Evolutionary conservation across 106 monocot genomes (phyloP).

Genomic region (Posidonia australis): DNA sequence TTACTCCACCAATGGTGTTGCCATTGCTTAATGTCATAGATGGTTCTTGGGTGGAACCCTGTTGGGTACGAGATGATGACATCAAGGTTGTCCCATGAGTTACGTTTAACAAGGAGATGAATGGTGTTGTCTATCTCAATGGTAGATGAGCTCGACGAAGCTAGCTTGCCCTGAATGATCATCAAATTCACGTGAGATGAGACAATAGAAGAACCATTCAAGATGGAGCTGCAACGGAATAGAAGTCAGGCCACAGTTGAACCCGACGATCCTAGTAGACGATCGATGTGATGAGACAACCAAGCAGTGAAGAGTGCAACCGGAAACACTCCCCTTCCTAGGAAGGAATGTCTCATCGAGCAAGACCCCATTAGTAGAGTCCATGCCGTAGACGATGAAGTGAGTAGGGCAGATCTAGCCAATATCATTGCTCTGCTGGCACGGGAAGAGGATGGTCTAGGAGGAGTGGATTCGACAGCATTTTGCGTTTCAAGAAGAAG

Average conservation of each 20-base stretch:
- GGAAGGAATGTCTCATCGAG: constrained; percentile 39
- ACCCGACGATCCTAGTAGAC: constrained; percentile 53
- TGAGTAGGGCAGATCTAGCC: constrained; percentile 53
- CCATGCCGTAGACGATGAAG: constrained; percentile 56
- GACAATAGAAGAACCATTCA: constrained; percentile 67
- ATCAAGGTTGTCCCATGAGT: too few relatives aligned
- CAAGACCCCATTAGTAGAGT: constrained; percentile 71
- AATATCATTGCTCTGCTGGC: constrained; percentile 13
- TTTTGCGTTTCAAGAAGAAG: constrained; percentile 32
- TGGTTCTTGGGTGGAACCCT: too few relatives aligned
- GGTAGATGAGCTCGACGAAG: constrained; percentile 34
- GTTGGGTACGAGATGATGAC: too few relatives aligned
- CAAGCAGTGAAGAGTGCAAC: constrained; percentile 67
- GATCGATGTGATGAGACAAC: constrained; percentile 55
- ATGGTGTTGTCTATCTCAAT: too few relatives aligned
- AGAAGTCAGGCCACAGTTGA: constrained; percentile 63
- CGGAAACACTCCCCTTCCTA: constrained; percentile 1
- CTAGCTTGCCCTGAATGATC: constrained; percentile 37
- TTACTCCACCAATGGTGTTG: too few relatives aligned
- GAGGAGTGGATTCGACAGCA: constrained; percentile 50
- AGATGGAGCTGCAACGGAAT: constrained; percentile 54
- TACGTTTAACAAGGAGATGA: too few relatives aligned
- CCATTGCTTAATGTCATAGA: too few relatives aligned
- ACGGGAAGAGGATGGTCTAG: constrained; percentile 16
- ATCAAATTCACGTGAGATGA: constrained; percentile 64